A percentile compares a stretch with the other conserved stretches of the same genome.
phyloP scores from a whole-genome alignment of 306 rosid genomes.

The Rosa rugosa region DNA sequence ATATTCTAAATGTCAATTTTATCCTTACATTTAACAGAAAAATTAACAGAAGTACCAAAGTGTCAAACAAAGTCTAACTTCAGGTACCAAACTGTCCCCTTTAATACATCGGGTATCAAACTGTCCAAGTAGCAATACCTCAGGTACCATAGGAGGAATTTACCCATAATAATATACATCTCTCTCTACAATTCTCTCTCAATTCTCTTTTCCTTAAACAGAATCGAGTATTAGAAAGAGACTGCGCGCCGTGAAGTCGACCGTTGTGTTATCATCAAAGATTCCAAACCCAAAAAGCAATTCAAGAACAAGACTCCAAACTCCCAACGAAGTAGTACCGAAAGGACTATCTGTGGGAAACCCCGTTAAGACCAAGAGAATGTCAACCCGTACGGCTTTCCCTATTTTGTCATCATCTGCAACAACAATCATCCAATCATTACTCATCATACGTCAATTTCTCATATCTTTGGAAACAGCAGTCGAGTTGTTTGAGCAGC shows the following conservation, averaged over 20 bases:
- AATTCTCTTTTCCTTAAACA: no score
- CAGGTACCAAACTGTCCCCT: no score
- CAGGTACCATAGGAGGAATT: no score
- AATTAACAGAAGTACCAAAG: no score
- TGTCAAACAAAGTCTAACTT: no score
- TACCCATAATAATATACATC: no score
- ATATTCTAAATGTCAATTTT: no score
- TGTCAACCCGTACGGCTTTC: background rate
- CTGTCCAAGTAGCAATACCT: no score
- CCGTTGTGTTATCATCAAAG: background rate
- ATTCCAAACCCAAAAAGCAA: background rate
- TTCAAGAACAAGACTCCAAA: background rate
- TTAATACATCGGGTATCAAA: no score
- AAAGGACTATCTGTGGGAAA: background rate
- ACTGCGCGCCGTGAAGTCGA: background rate
- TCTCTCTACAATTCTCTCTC: no score
- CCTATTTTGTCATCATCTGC: background rate
- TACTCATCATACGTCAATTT: background rate
- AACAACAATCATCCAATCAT: background rate
- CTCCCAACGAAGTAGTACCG: background rate
- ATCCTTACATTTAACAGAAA: no score
- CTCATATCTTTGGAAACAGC: slow-evolving; percentile 4
- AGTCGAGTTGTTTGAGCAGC: background rate
- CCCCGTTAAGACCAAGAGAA: background rate
- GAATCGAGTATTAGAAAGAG: background rate